Base-by-base conservation (phyloP, 179 eudicot species). In the Amaranthus tricolor region DNA sequence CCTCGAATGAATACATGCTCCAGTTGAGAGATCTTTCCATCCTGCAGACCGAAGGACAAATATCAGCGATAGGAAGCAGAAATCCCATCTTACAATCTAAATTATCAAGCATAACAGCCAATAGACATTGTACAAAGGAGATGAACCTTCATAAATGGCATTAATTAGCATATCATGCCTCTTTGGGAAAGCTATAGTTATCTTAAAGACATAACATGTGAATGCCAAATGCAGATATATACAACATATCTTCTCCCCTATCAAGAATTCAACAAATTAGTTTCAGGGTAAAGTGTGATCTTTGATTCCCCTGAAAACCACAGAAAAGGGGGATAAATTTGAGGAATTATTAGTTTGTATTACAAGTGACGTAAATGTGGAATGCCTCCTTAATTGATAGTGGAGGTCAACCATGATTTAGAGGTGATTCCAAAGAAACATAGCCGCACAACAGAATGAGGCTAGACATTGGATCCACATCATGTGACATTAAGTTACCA, bases 1-100 rank as follows among this genome's bases (percentile, higher is more conserved):
- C 98, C 98, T 60, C 98, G 89, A 66, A 94, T 92, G 68, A 94
- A 94, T 53, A 94, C 97, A 85, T 92, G 98, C 84, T 94, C 98
- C 7, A 94, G 97, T 64, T 92, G 96, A 12, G 98, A 90, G 72
- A 89, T 88, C 85, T 89, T 92, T 62, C 98, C 98, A 80, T 92
- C 98, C 97, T 94, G 85, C 70, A 82, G 40, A 85, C 71, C 58
- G 24, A 16, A 68, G 3, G 21, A 62, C 10, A 69, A 31, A 70
- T n/a, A 21, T 56, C 61, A 77, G 24, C 21, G 52, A 59, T 12
- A 21, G 56, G 44, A 43, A 62, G 60, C 49, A 62, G 67, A 45
- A 11, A 68, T 53, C 70, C 43, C 15, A 44, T 47, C 48, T 8
- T 63, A 63, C 11, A 63, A 61, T 44, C 44, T 4, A 21, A 61